phyloP scores from a whole-genome alignment of 2,329 filamentous ascomycete genomes.

The Aspergillus thermomutatus region DNA sequence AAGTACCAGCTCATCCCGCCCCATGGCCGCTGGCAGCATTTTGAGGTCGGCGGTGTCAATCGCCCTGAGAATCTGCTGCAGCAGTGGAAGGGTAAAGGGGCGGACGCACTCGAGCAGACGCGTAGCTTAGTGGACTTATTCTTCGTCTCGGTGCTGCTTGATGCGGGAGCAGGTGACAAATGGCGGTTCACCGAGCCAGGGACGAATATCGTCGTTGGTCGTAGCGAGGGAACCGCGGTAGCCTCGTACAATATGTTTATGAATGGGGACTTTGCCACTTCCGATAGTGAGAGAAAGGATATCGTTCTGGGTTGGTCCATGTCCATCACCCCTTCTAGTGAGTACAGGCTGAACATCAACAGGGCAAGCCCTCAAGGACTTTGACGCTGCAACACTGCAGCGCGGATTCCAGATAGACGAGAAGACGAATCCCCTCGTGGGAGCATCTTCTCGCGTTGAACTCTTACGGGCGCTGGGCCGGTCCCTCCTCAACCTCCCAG shows the following conservation, averaged over 20 bases:
- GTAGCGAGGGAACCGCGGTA: slow-evolving; percentile 53
- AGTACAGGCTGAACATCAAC: background rate
- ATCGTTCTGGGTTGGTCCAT: slow-evolving; percentile 5
- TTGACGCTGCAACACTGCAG: slow-evolving; percentile 34
- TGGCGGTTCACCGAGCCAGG: slow-evolving; percentile 48
- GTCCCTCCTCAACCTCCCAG: slow-evolving; percentile 37
- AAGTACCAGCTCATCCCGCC: slow-evolving; percentile 49
- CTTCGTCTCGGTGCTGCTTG: slow-evolving; percentile 58
- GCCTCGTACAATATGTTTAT: slow-evolving; percentile 52
- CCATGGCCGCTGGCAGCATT: slow-evolving; percentile 62
- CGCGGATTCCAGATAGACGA: slow-evolving; percentile 45
- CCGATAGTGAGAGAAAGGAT: slow-evolving; percentile 3
- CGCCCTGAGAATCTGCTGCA: slow-evolving; percentile 47
- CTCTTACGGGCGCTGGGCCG: slow-evolving; percentile 43
- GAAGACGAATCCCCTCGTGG: slow-evolving; percentile 44
- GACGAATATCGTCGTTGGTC: slow-evolving; percentile 27
- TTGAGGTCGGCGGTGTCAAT: slow-evolving; percentile 54
- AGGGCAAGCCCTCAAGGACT: slow-evolving; percentile 32
- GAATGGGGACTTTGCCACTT: slow-evolving; percentile 35
- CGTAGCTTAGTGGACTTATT: slow-evolving; percentile 60
- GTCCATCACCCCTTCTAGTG: background rate
- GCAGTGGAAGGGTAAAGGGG: slow-evolving; percentile 43
- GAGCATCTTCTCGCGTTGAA: slow-evolving; percentile 42
- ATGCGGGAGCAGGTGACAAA: slow-evolving; percentile 52
- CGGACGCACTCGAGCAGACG: slow-evolving; percentile 47